phyloP scores from a whole-genome alignment of 441 rosid species.

The Lepidium campestre region DNA sequence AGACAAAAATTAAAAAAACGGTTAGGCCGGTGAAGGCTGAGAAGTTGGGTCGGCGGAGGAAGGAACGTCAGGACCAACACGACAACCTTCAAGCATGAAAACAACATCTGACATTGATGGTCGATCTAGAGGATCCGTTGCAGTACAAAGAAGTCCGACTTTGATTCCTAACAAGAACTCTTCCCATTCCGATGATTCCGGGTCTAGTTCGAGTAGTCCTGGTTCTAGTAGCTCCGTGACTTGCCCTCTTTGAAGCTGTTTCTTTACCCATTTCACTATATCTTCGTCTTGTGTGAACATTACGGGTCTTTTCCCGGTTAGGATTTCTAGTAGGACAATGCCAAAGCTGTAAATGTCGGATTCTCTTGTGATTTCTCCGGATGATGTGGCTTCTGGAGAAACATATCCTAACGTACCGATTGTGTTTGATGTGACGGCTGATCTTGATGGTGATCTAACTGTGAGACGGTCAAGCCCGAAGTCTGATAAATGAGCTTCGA shows the following conservation, averaged over 20 bases:
- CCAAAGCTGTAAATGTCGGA: slow-evolving; percentile 94
- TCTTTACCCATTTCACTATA: slow-evolving; percentile 98
- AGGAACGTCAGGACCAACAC: slow-evolving; percentile 82
- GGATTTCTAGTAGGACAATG: slow-evolving; percentile 75
- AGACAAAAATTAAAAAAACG: slow-evolving; percentile 17
- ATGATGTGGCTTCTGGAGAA: slow-evolving; percentile 67
- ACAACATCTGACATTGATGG: slow-evolving; percentile 88
- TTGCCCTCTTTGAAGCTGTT: slow-evolving; percentile 87
- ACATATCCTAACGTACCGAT: slow-evolving; percentile 78
- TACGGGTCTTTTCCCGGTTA: slow-evolving; percentile 85
- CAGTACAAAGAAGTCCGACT: slow-evolving; percentile 93
- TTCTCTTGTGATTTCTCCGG: slow-evolving; percentile 68
- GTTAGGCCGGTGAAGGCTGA: slow-evolving; percentile 71
- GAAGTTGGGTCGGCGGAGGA: slow-evolving; percentile 86
- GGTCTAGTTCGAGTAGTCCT: slow-evolving; percentile 89
- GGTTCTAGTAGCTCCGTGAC: slow-evolving; percentile 83
- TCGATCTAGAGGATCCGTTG: slow-evolving; percentile 84
- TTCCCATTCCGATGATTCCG: slow-evolving; percentile 99
- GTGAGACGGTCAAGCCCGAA: slow-evolving; percentile 58
- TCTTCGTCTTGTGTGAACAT: slow-evolving; percentile 96
- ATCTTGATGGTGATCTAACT: slow-evolving; percentile 49
- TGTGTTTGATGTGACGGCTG: slow-evolving; percentile 66
- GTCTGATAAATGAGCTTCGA: slow-evolving; percentile 69
- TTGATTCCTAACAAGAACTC: slow-evolving; percentile 90
- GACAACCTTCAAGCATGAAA: slow-evolving; percentile 98